Percentiles rank a stretch among this genome's conserved stretches.
Conservation (phyloP, 768 basidiomycete species). For the Phlebiopsis flavidoalba region DNA sequence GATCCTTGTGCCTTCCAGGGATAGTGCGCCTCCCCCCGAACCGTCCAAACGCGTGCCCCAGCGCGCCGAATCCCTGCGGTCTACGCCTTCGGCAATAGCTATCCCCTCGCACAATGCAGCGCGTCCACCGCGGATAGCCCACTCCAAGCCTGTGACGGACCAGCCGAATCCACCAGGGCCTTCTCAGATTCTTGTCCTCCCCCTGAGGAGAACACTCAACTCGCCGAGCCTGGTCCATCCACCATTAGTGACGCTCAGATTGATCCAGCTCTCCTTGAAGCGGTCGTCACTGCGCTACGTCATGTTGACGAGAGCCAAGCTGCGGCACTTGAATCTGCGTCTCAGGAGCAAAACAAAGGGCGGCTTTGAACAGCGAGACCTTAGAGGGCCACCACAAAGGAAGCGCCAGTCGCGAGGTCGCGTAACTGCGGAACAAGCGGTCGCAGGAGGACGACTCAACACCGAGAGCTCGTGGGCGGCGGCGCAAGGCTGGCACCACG, state of each 20-base stretch:
- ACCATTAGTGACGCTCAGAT: slow-evolving; percentile 12
- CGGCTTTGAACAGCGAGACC: neutral
- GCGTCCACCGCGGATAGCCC: neutral
- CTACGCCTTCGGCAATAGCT: neutral
- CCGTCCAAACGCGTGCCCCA: neutral
- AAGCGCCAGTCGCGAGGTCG: neutral
- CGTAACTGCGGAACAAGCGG: neutral
- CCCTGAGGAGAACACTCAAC: neutral
- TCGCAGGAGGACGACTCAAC: neutral
- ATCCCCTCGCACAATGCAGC: neutral
- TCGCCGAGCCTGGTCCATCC: neutral
- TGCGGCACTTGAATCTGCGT: neutral
- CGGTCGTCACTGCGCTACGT: slow-evolving; percentile 12
- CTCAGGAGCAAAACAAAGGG: neutral
- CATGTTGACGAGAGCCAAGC: slow-evolving; percentile 2
- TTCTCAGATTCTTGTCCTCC: neutral
- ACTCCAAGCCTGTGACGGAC: neutral
- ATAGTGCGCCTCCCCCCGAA: neutral
- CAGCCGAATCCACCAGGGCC: neutral
- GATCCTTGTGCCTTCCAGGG: neutral
- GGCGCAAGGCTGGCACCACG: neutral
- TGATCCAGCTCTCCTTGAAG: slow-evolving; percentile 13
- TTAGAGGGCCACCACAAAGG: neutral
- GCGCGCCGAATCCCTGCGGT: neutral
- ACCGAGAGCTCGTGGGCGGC: neutral